Evolutionary conservation across 495 filamentous ascomycete genomes (phyloP).

Genomic region (Tuber magnatum): DNA sequence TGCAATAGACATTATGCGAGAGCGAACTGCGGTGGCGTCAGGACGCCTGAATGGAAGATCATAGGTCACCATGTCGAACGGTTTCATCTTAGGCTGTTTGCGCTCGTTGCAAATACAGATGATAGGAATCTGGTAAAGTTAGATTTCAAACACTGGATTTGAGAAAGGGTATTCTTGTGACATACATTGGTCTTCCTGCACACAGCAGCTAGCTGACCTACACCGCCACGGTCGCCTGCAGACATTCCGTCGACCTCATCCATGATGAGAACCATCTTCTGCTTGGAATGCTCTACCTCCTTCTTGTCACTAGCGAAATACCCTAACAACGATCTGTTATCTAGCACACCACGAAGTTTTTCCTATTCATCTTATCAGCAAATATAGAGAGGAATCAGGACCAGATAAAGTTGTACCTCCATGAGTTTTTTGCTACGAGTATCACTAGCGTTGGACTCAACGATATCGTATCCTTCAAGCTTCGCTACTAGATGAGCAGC

Average conservation of each 20-base stretch:
- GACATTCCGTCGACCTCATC: slow-evolving; percentile 99
- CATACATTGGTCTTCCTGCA: slow-evolving; percentile 71
- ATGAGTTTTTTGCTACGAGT: slow-evolving; percentile 96
- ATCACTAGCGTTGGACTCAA: slow-evolving; percentile 95
- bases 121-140: slow-evolving; percentile 61
- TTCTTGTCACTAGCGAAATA: slow-evolving; percentile 84
- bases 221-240: slow-evolving; percentile 89
- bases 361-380: slow-evolving; percentile 35
- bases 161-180: background rate
- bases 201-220: slow-evolving; percentile 84
- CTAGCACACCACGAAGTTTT: slow-evolving; percentile 76
- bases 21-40: slow-evolving; percentile 78
- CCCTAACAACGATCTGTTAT: slow-evolving; percentile 85
- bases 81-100: slow-evolving; percentile 90
- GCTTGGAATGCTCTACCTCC: slow-evolving; percentile 69
- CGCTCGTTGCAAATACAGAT: slow-evolving; percentile 98
- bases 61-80: slow-evolving; percentile 75
- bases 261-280: slow-evolving; percentile 94
- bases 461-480: slow-evolving; percentile 82
- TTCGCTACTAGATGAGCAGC: slow-evolving; percentile 91
- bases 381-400: background rate
- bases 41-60: slow-evolving; percentile 85
- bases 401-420: slow-evolving; percentile 47
- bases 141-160: slow-evolving; percentile 2
- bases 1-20: slow-evolving; percentile 87